A percentile compares a stretch with the other conserved stretches of the same genome.
phyloP scores from a whole-genome alignment of 2,329 filamentous ascomycete genomes.

The Exophiala calicioides region DNA sequence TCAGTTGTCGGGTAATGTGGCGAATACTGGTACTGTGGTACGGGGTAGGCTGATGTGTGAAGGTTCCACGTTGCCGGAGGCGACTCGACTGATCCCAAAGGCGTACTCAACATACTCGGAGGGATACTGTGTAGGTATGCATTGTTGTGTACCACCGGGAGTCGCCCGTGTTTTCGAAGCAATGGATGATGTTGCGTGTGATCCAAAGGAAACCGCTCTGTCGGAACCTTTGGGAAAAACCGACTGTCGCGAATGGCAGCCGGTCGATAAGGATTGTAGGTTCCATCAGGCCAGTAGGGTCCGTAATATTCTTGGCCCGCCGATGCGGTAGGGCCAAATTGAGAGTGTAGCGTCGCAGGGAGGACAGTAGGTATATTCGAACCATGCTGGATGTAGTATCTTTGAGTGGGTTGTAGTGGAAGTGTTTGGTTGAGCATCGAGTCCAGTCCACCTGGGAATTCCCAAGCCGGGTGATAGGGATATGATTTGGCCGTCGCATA shows the following conservation, averaged over 20 bases:
- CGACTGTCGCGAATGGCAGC: slow-evolving; percentile 58
- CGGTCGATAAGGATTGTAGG: slow-evolving; percentile 61
- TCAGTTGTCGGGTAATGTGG: slow-evolving; percentile 14
- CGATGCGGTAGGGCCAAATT: slow-evolving; percentile 59
- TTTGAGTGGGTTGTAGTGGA: slow-evolving; percentile 41
- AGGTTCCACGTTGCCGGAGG: slow-evolving; percentile 17
- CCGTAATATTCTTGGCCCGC: slow-evolving; percentile 60
- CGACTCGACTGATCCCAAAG: slow-evolving; percentile 11
- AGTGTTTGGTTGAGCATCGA: slow-evolving; percentile 62
- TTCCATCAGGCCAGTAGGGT: slow-evolving; percentile 66
- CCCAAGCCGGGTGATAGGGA: slow-evolving; percentile 29
- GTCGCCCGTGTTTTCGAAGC: slow-evolving; percentile 10
- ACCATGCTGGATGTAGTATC: slow-evolving; percentile 46
- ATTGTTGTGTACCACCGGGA: slow-evolving; percentile 10
- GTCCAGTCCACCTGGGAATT: slow-evolving; percentile 52
- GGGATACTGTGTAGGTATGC: slow-evolving; percentile 8
- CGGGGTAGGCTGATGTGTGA: slow-evolving; percentile 11
- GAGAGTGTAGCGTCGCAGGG: slow-evolving; percentile 60
- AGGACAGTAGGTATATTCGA: slow-evolving; percentile 60
- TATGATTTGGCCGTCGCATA: slow-evolving; percentile 14
- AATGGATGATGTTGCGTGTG: slow-evolving; percentile 16
- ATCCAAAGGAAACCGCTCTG: slow-evolving; percentile 25
- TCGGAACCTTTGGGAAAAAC: slow-evolving; percentile 35
- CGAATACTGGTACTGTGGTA: slow-evolving; percentile 9
- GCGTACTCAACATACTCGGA: slow-evolving; percentile 9